Evolutionary conservation across 179 eudicot genomes (phyloP).

Genomic region (Corrigiola litoralis): DNA sequence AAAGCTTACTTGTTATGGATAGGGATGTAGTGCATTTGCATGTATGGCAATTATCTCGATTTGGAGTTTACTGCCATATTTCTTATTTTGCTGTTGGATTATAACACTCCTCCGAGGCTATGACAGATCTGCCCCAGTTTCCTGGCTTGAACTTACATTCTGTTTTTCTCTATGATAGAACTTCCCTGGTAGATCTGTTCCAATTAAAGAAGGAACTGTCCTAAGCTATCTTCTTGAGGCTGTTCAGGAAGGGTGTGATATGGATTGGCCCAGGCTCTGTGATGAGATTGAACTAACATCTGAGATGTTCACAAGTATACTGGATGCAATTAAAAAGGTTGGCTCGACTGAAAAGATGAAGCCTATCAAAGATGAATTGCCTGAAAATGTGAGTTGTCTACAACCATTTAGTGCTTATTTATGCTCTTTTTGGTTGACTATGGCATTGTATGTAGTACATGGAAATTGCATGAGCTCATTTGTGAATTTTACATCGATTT

Average conservation of each 20-base stretch:
- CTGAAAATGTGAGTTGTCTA: constrained; percentile 58
- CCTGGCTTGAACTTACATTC: not conserved
- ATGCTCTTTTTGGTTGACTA: not conserved
- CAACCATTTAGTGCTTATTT: not conserved
- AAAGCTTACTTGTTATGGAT: not conserved
- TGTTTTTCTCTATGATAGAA: constrained; percentile 35
- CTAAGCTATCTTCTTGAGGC: constrained; percentile 67
- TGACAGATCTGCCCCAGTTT: not conserved
- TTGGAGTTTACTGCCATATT: not conserved
- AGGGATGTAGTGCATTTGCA: not conserved
- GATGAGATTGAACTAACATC: constrained; percentile 52
- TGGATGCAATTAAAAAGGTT: constrained; percentile 53
- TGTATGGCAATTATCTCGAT: not conserved
- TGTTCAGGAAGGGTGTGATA: constrained; percentile 51
- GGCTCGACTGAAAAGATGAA: constrained; percentile 71
- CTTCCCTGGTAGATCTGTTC: constrained; percentile 73
- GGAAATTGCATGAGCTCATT: not conserved
- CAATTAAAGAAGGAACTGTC: constrained; percentile 74
- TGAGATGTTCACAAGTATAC: constrained; percentile 35
- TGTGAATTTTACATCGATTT: not conserved
- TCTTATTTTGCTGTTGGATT: not conserved
- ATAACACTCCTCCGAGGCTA: not conserved
- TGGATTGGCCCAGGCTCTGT: constrained; percentile 70
- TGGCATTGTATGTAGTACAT: not conserved
- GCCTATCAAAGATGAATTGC: constrained; percentile 78